Percentiles rank a stretch among this genome's conserved stretches.
Conservation (phyloP, 2,329 filamentous ascomycete species). For the Coniochaeta hoffmannii region DNA sequence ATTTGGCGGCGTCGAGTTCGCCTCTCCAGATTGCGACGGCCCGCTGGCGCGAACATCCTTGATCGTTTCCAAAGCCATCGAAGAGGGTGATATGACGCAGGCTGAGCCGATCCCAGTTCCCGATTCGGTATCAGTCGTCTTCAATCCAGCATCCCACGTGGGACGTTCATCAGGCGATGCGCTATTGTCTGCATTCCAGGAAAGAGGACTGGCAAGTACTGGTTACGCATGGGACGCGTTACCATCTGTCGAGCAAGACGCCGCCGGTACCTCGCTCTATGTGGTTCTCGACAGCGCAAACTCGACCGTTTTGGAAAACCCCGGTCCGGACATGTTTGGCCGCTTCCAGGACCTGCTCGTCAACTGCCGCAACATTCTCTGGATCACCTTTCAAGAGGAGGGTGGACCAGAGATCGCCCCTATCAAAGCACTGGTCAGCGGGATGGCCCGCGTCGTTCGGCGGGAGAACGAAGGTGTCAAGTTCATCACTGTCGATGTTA, state of each 20-base stretch:
- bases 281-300: background rate
- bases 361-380: background rate
- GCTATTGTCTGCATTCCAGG: background rate
- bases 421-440: background rate
- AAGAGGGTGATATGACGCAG: background rate
- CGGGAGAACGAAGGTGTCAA: background rate
- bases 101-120: background rate
- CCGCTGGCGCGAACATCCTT: background rate
- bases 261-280: background rate
- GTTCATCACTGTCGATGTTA: background rate
- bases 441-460: background rate
- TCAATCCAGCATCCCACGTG: background rate
- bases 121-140: background rate
- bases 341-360: background rate
- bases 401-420: background rate
- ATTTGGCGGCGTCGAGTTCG: conserved; percentile 1
- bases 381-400: background rate
- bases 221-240: background rate
- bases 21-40: background rate
- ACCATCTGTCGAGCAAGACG: background rate
- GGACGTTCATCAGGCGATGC: too few species aligned
- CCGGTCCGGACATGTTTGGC: background rate
- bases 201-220: background rate
- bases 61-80: background rate
- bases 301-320: background rate